phyloP scores from a whole-genome alignment of 805 yeast genomes.

The Ogataea naganishii region DNA sequence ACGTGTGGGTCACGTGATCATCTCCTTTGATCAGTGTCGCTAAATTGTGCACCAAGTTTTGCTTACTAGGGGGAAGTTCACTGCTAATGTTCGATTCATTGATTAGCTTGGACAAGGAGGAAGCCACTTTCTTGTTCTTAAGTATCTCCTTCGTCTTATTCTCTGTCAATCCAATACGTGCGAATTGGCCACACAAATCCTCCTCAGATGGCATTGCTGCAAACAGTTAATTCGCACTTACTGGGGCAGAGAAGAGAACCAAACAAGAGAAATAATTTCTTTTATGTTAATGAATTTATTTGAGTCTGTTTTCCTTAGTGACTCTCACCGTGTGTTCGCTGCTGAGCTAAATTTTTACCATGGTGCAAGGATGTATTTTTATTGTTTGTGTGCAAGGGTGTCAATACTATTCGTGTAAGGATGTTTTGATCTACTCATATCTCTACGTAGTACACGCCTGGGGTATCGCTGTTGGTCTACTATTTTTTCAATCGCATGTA shows the following conservation, averaged over 20 bases:
- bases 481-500: too few relatives aligned
- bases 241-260: slow-evolving; percentile 2
- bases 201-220: slow-evolving; percentile 16
- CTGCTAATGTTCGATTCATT: slow-evolving; percentile 28
- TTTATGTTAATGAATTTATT: too few relatives aligned
- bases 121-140: slow-evolving; percentile 79
- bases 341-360: too few relatives aligned
- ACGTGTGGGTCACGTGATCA: slow-evolving; percentile 38
- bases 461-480: too few relatives aligned
- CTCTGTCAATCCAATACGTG: slow-evolving; percentile 57
- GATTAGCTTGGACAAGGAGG: slow-evolving; percentile 55
- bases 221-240: background rate
- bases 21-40: slow-evolving; percentile 66
- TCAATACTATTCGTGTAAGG: too few relatives aligned
- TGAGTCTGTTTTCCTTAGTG: too few relatives aligned
- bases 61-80: slow-evolving; percentile 47
- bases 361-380: too few relatives aligned
- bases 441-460: too few relatives aligned
- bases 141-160: slow-evolving; percentile 70
- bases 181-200: slow-evolving; percentile 25
- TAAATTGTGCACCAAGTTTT: slow-evolving; percentile 64
- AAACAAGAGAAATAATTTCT: slow-evolving; percentile 1
- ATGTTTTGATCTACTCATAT: too few relatives aligned
- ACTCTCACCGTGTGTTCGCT: slow-evolving; percentile 1
- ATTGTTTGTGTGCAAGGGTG: too few relatives aligned